Conservation (phyloP, 2,329 filamentous ascomycete species). For the Fusarium temperatum region DNA sequence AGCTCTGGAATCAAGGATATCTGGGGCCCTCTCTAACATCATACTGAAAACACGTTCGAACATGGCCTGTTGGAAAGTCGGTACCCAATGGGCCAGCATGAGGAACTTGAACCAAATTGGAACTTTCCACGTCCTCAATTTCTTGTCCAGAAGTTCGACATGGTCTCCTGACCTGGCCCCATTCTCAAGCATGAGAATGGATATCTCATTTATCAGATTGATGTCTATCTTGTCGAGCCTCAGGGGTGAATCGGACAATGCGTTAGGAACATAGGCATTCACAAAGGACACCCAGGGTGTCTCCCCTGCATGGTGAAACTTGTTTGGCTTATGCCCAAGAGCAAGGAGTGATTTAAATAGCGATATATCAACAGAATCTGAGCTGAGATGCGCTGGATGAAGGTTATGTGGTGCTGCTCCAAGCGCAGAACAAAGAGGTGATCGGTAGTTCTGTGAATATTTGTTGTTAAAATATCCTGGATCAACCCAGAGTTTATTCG, state of each 20-base stretch:
- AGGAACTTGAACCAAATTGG: constrained; percentile 4
- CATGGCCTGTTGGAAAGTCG: neutral
- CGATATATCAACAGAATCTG: neutral
- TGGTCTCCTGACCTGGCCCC: neutral
- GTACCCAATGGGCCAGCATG: neutral
- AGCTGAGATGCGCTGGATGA: neutral
- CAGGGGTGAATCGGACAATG: neutral
- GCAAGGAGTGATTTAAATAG: neutral
- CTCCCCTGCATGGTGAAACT: neutral
- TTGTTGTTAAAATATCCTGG: neutral
- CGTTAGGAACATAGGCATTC: neutral
- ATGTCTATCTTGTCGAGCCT: neutral
- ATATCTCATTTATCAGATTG: neutral
- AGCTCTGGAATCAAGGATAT: neutral
- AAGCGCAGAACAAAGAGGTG: neutral
- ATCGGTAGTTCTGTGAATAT: neutral
- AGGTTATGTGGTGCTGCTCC: neutral
- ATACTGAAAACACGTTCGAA: neutral
- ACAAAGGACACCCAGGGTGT: neutral
- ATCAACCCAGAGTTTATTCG: neutral
- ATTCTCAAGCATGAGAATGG: neutral
- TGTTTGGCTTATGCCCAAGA: neutral
- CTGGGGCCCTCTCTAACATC: neutral
- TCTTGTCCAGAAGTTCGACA: neutral
- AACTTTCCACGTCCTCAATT: neutral